phyloP scores from a whole-genome alignment of 306 rosid species.

The Prinsepia uniflora region DNA sequence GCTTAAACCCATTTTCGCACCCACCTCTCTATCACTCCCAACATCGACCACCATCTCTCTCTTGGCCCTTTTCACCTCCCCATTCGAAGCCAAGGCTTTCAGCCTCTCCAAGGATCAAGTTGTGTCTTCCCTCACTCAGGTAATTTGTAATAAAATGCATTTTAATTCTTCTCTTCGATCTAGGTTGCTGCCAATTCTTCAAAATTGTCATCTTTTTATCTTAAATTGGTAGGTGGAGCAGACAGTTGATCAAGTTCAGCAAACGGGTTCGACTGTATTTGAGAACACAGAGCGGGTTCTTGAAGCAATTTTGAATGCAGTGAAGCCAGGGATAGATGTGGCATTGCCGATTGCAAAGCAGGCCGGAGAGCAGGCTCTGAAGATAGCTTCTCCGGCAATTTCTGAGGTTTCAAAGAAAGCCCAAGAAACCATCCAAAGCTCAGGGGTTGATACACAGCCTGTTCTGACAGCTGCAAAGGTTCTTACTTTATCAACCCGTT shows the following conservation, averaged over 20 bases:
- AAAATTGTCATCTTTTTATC: background rate
- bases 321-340: conserved; percentile 73
- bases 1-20: conserved; percentile 37
- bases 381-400: conserved; percentile 69
- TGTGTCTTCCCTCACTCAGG: conserved; percentile 71
- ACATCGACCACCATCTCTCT: conserved; percentile 69
- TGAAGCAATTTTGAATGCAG: conserved; percentile 43
- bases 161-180: background rate
- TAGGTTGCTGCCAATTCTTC: conserved; percentile 15
- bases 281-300: conserved; percentile 43
- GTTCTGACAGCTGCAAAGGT: conserved; percentile 79
- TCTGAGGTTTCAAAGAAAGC: conserved; percentile 80
- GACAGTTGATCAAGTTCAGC: conserved; percentile 75
- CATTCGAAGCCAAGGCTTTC: conserved; percentile 63
- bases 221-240: conserved; percentile 60
- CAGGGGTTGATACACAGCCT: conserved; percentile 70
- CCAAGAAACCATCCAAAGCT: conserved; percentile 64
- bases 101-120: conserved; percentile 70
- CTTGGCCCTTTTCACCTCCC: conserved; percentile 58
- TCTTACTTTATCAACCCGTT: background rate
- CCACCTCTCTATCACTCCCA: conserved; percentile 49
- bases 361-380: conserved; percentile 75
- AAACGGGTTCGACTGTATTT: conserved; percentile 53
- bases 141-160: conserved; percentile 14
- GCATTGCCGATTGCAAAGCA: conserved; percentile 64